Base-by-base conservation (phyloP, 2,329 filamentous ascomycete genomes). In the Penicillium sp. region DNA sequence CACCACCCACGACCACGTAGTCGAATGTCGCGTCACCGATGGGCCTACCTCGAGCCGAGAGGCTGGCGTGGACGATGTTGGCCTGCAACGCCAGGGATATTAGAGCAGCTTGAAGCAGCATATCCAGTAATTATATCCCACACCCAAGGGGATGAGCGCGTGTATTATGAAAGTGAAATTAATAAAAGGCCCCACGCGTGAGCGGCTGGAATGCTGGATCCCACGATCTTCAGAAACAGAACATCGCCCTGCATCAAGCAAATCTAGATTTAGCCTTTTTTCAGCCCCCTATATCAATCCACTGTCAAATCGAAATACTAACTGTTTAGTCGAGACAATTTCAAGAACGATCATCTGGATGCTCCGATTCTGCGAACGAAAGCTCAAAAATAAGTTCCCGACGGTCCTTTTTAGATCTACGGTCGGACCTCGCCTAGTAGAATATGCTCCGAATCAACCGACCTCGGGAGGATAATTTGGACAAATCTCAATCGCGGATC, bases 1-100 rank as follows among this genome's bases (percentile, higher is more conserved):
- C 65, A 7, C 66, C 62, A 4, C 61, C 64, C 13, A 64, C 59
- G 27, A 69, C 55, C 8, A 67, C 46, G 27, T 63, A 66, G 46
- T 67, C 62, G 14, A 64, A 67, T n/a, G 48, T 51, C 33, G 33
- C 33, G 33, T 36, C 33, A 11, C 16, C 7, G 7, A 36, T 16
- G 18, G 33, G 33, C 8, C 33, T 16, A 7, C n/a, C 33, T 36
- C 33, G 33, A 35, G 33, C 33, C n/a, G 7, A 36, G 8, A 36
- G 33, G 16, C 11, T 16, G 16, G 16, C n/a, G 8, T 36, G 16
- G 16, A 36, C 16, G 33, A 11, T 9, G 16, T 16, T 16, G 33
- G 33, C 33, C 33, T 36, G 33, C n/a, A 36, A 16, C 16, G n/a
- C 33, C 2, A 36, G 33, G n/a, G n/a, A 36, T 18, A 18, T 10